Percentiles rank a stretch among this genome's conserved stretches.
Evolutionary conservation across 2,329 filamentous ascomycete genomes (phyloP).

Genomic region (Paracamarosporium sp.): DNA sequence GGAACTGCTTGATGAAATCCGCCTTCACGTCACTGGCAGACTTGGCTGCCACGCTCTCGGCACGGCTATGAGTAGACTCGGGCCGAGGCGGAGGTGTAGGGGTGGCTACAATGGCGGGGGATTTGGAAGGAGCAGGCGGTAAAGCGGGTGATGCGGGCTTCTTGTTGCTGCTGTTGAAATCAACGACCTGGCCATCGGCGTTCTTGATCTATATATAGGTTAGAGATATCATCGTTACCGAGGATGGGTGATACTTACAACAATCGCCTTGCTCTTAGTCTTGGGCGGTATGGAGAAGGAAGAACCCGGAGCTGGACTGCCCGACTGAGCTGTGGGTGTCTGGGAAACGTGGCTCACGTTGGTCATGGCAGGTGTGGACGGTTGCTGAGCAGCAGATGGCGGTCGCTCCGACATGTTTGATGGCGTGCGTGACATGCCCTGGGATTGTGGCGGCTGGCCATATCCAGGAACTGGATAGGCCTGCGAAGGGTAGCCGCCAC

Average conservation of each 20-base stretch:
- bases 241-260: conserved; percentile 32
- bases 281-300: conserved; percentile 68
- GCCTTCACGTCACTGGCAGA: conserved; percentile 74
- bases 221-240: not conserved
- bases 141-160: conserved; percentile 51
- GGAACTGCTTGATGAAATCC: conserved; percentile 73
- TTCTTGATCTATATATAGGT: conserved; percentile 69
- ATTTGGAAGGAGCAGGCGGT: conserved; percentile 58
- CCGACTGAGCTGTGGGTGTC: conserved; percentile 62
- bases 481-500: conserved; percentile 55
- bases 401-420: conserved; percentile 63
- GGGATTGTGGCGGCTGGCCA: conserved; percentile 63
- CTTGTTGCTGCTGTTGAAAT: conserved; percentile 60
- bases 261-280: conserved; percentile 75
- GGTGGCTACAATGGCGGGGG: conserved; percentile 74
- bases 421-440: conserved; percentile 71
- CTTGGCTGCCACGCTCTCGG: conserved; percentile 75
- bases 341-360: conserved; percentile 53
- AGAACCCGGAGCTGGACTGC: conserved; percentile 66
- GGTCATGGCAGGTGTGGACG: conserved; percentile 60
- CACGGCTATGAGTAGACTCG: conserved; percentile 69
- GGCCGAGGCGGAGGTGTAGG: conserved; percentile 71
- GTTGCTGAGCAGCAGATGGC: conserved; percentile 66
- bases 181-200: conserved; percentile 76
- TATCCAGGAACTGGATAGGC: conserved; percentile 60